Base-by-base conservation (phyloP, 225 moss, liverwort and hornwort genomes). In the Rhytidiadelphus loreus region DNA sequence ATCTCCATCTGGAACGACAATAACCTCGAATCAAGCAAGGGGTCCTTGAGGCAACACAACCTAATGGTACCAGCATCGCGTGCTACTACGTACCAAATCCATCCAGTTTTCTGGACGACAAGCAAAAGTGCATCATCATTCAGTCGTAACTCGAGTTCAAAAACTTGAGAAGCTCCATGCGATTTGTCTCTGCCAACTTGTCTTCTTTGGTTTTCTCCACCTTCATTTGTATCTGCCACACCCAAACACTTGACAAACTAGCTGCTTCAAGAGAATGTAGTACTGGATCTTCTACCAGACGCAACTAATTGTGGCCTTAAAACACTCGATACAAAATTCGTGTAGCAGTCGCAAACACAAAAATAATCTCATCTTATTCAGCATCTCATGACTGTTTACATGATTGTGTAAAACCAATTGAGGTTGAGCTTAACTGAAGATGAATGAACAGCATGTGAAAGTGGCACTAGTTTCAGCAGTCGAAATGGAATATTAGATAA, bases 151-250 rank as follows among this genome's bases (percentile, higher is more conserved):
- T 98, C 77, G 98, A 97, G 90, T 98, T 98, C 80, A 98, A 81
- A 90, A 98, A 98, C 91, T 97, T 98, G 57, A 98, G 91, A 79
- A 97, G 97, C 91, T 98, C 98, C 88, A 93, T 98, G 56, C 98
- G 96, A 84, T 97, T 98, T 15, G 94, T 98, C 91, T 98, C 98
- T 12, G 98, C 98, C 81, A 96, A 88, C 86, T 97, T 98, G 91
- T 98, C 98, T 91, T 97, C 98, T 89, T 92, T 98, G 50, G 97
- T 92, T 82, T 96, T 98, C 91, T 98, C 98, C 94, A 98, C 98
- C 94, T 97, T 98, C 98, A 98, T 96, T 90, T 96, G 97, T 93
- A 98, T 98, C 98, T 98, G 98, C 86, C 93, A 94, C 91, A 87
- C 91, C 93, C 94, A 91, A 94, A 86, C 92, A 94, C 95, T 94